Percentiles rank a stretch among this genome's conserved stretches.
phyloP scores from a whole-genome alignment of 2,329 filamentous ascomycete genomes.

The Ciborinia camelliae region DNA sequence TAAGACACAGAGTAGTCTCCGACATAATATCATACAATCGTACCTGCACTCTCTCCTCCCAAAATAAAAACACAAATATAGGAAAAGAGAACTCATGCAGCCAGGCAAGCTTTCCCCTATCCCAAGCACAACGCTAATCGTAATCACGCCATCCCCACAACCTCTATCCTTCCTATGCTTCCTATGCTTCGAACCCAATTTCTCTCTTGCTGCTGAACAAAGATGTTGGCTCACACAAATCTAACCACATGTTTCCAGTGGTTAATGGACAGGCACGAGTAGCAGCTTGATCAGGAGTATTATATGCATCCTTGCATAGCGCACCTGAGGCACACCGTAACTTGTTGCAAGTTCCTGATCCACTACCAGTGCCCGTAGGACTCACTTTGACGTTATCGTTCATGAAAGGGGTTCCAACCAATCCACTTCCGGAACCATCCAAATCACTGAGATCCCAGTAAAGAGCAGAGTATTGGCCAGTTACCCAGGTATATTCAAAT shows the following conservation, averaged over 20 bases:
- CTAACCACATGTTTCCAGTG: slow-evolving; percentile 16
- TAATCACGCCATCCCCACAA: not conserved
- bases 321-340: slow-evolving; percentile 15
- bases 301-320: slow-evolving; percentile 18
- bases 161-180: too few relatives aligned
- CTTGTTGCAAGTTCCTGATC: slow-evolving; percentile 10
- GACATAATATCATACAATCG: not conserved
- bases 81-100: not conserved
- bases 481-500: slow-evolving; percentile 18
- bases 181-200: slow-evolving; percentile 14
- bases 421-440: slow-evolving; percentile 15
- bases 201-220: slow-evolving; percentile 11
- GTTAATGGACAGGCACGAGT: slow-evolving; percentile 12
- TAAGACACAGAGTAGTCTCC: not conserved
- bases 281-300: slow-evolving; percentile 8
- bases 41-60: too few relatives aligned
- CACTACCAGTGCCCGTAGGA: slow-evolving; percentile 13
- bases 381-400: slow-evolving; percentile 16
- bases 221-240: slow-evolving; percentile 11
- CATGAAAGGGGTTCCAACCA: slow-evolving; percentile 19
- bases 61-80: not conserved
- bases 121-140: not conserved
- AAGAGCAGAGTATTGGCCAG: slow-evolving; percentile 10
- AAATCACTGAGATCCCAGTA: slow-evolving; percentile 20
- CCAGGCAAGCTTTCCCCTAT: not conserved